Evolutionary conservation across 257 asterid species (phyloP).

Genomic region (Lavandula angustifolia): DNA sequence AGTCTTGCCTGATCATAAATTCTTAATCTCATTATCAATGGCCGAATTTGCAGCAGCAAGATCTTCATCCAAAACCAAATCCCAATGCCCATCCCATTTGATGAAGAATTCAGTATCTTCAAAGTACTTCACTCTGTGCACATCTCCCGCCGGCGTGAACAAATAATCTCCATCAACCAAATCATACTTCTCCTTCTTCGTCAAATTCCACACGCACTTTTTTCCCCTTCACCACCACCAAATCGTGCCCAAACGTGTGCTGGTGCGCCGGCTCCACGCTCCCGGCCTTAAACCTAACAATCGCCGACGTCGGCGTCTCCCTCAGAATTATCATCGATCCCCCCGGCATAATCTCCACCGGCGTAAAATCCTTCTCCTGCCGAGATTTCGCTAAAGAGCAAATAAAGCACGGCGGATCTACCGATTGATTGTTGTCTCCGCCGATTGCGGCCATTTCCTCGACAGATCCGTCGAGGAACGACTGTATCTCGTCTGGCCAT

Average conservation of each 20-base stretch:
- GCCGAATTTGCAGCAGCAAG: constrained; percentile 70
- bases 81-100: constrained; percentile 98
- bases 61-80: constrained; percentile 78
- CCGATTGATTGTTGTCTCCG: background rate
- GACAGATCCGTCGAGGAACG: constrained; percentile 58
- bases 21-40: constrained; percentile 36
- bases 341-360: constrained; percentile 79
- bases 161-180: constrained; percentile 71
- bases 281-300: constrained; percentile 76
- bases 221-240: constrained; percentile 74
- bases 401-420: constrained; percentile 51
- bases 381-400: constrained; percentile 64
- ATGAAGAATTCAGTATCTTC: constrained; percentile 90
- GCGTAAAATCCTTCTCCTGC: constrained; percentile 48
- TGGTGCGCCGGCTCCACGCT: constrained; percentile 92
- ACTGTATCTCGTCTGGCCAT: constrained; percentile 70
- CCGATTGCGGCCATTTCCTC: constrained; percentile 63
- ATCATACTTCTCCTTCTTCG: constrained; percentile 60
- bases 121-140: constrained; percentile 71
- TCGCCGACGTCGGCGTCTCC: constrained; percentile 82
- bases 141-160: constrained; percentile 84
- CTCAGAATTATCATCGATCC: constrained; percentile 70
- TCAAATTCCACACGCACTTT: constrained; percentile 81
- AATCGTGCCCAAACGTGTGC: constrained; percentile 84
- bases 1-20: background rate